Percentiles rank a stretch among this genome's conserved stretches.
Conservation (phyloP, 176 grass and related monocot species). For the Metroxylon sagu region DNA sequence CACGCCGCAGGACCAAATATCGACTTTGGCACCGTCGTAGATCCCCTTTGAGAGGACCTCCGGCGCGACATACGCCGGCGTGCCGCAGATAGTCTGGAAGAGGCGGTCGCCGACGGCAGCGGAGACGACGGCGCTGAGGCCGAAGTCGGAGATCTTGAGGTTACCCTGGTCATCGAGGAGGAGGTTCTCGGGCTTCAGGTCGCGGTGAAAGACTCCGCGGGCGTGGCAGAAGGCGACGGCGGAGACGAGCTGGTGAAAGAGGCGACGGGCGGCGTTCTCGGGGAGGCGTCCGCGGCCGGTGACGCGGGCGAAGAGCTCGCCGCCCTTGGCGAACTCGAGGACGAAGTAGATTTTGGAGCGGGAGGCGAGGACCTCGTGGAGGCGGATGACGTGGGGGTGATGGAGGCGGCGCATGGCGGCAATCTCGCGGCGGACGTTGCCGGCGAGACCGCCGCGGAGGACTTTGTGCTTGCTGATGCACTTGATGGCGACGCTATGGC, state of each 20-base stretch:
- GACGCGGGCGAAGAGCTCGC: conserved; percentile 1
- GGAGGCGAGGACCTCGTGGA: conserved; percentile 11
- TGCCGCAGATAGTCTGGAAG: conserved; percentile 31
- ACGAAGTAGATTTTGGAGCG: conserved; percentile 11
- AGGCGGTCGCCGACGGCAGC: background rate
- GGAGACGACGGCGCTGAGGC: background rate
- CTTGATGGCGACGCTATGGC: conserved; percentile 9
- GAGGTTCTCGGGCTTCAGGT: conserved; percentile 91
- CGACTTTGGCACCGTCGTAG: conserved; percentile 31
- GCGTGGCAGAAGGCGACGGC: conserved; percentile 13
- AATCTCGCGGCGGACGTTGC: conserved; percentile 8
- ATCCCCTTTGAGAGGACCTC: conserved; percentile 21
- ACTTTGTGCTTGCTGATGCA: background rate
- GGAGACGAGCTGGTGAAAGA: conserved; percentile 12
- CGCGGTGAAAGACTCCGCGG: conserved; percentile 67
- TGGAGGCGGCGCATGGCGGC: conserved; percentile 5
- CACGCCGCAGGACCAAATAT: conserved; percentile 41
- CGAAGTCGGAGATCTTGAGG: conserved; percentile 37
- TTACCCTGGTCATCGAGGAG: conserved; percentile 50
- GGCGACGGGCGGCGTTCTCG: background rate
- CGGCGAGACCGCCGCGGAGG: background rate
- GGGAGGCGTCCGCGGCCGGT: background rate
- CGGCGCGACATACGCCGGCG: conserved; percentile 30
- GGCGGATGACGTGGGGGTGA: conserved; percentile 15
- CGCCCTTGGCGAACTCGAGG: conserved; percentile 11